Conservation (phyloP, 495 filamentous ascomycete species). For the Trichoderma erinaceum region DNA sequence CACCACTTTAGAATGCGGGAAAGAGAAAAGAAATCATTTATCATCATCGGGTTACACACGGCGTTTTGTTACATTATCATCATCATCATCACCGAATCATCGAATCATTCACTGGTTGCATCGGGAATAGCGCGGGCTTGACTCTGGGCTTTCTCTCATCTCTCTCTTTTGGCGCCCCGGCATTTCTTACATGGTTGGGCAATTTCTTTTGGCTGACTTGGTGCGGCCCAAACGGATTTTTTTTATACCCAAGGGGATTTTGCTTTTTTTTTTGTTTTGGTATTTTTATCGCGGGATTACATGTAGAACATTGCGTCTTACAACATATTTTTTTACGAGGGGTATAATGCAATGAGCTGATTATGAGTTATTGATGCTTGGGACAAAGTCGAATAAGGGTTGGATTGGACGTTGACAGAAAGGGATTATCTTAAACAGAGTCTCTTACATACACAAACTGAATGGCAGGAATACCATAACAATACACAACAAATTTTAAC, state of each 20-base stretch:
- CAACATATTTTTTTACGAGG: too few relatives aligned
- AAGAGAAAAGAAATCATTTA: slow-evolving; percentile 8
- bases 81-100: not conserved
- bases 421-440: not conserved
- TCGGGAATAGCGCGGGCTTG: slow-evolving; percentile 3
- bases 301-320: too few relatives aligned
- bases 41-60: not conserved
- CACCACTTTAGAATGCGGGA: not conserved
- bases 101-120: slow-evolving; percentile 6
- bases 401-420: not conserved
- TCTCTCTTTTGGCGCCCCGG: not conserved
- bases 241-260: too few relatives aligned
- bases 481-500: not conserved
- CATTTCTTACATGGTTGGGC: not conserved
- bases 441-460: slow-evolving; percentile 5
- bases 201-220: too few relatives aligned
- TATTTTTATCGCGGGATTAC: too few relatives aligned
- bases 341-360: too few relatives aligned
- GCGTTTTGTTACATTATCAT: not conserved
- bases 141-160: not conserved
- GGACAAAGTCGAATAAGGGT: too few relatives aligned
- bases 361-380: too few relatives aligned
- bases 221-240: too few relatives aligned
- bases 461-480: slow-evolving; percentile 18
- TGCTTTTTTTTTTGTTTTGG: too few relatives aligned